These are phyloP conservation scores for Botryotinia convoluta DNA, from an alignment of 2,329 filamentous ascomycete species.

Conservation along the genomic window DNA sequence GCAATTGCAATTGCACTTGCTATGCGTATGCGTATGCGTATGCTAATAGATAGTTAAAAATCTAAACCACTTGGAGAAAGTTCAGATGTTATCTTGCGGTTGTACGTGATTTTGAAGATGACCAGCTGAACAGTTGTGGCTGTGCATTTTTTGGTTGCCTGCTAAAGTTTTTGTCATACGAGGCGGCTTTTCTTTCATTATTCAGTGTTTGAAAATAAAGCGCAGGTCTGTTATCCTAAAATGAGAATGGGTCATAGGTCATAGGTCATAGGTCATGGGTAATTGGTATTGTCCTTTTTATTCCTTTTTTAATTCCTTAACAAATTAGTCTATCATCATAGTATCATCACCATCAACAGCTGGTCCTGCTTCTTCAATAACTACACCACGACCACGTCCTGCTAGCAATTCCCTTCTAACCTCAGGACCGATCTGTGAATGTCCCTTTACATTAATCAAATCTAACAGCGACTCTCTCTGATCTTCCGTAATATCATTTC, in stretches of 20 bases:
- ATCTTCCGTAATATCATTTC: conserved; percentile 94
- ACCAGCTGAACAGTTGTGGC: neutral
- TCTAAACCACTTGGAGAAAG: neutral
- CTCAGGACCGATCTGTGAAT: conserved; percentile 86
- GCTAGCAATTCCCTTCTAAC: conserved; percentile 85
- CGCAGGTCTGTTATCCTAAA: neutral
- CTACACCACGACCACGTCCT: conserved; percentile 79
- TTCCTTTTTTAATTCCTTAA: neutral
- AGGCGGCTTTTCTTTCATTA: neutral
- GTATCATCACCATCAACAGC: conserved; percentile 80
- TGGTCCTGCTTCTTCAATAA: conserved; percentile 56
- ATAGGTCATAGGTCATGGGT: neutral
- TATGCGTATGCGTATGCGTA: neutral
- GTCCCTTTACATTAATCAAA: conserved; percentile 77
- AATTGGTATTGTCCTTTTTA: neutral
- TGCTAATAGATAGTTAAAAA: neutral
- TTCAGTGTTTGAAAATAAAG: neutral
- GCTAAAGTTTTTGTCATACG: neutral
- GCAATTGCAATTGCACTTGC: neutral
- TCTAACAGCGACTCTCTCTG: conserved; percentile 89
- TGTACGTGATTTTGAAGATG: neutral
- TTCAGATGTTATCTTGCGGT: neutral
- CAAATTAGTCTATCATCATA: conserved; percentile 64
- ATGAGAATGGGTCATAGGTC: neutral
- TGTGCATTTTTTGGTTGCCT: conserved; percentile 1